Conservation (phyloP, 345 rosid genomes). For the Anastatica hierochuntica region DNA sequence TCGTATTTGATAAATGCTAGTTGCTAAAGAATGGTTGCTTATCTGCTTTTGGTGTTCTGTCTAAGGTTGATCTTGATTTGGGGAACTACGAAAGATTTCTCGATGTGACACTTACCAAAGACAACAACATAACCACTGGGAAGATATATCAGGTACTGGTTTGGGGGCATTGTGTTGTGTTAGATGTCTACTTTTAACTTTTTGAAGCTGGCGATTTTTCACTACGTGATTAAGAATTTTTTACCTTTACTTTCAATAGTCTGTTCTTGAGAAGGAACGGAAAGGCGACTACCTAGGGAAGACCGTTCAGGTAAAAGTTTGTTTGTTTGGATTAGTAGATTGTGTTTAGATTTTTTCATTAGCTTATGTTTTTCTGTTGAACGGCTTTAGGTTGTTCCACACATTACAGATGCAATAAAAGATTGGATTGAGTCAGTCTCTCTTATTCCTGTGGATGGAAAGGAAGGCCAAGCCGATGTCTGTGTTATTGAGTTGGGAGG, state of each 20-base stretch:
- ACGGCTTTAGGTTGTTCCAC: conserved; percentile 78
- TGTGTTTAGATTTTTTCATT: conserved; percentile 6
- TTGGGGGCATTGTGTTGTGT: background rate
- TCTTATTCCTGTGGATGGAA: conserved; percentile 81
- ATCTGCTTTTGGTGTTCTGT: conserved; percentile 18
- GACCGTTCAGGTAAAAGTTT: conserved; percentile 69
- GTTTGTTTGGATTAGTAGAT: conserved; percentile 1
- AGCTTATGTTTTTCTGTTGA: conserved; percentile 1
- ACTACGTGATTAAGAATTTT: background rate
- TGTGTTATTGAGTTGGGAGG: conserved; percentile 99
- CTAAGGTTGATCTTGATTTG: conserved; percentile 90
- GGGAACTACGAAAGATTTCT: conserved; percentile 95
- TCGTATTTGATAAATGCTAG: too few relatives aligned
- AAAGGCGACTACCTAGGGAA: conserved; percentile 87
- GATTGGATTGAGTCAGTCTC: conserved; percentile 75
- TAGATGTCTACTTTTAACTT: too few relatives aligned
- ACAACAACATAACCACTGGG: conserved; percentile 91
- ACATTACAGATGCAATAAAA: conserved; percentile 88
- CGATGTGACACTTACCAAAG: conserved; percentile 75
- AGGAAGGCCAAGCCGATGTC: conserved; percentile 77
- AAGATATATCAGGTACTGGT: conserved; percentile 83
- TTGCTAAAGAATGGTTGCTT: conserved; percentile 7
- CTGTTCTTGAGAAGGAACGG: conserved; percentile 84
- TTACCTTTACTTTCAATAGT: conserved; percentile 30
- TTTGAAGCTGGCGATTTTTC: too few relatives aligned